These are phyloP conservation scores for Protomyces pachydermus DNA, from an alignment of 1,139 yeast species.

Conservation along the genomic window DNA sequence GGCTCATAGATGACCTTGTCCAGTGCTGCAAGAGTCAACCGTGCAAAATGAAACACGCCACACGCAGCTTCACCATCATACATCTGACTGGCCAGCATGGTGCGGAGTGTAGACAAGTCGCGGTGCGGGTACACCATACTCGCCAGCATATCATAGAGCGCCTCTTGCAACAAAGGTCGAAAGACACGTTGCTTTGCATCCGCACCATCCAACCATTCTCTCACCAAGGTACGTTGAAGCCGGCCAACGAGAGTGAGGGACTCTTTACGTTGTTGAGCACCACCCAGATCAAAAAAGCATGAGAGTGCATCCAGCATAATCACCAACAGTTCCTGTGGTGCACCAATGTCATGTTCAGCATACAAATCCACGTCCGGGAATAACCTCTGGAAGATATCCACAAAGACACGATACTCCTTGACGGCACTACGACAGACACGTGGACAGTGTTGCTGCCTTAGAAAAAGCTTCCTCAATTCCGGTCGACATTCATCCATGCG, in stretches of 20 bases:
- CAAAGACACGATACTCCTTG: neutral
- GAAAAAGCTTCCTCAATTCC: neutral
- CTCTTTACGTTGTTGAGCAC: neutral
- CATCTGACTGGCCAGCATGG: neutral
- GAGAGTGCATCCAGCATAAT: neutral
- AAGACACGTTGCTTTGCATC: neutral
- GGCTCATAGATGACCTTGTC: neutral
- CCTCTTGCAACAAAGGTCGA: neutral
- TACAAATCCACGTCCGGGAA: neutral
- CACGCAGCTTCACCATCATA: neutral
- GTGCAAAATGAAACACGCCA: neutral
- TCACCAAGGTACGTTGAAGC: neutral
- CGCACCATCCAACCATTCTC: neutral
- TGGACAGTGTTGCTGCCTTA: neutral
- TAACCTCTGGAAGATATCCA: neutral
- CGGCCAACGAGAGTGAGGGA: neutral
- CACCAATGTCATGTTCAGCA: neutral
- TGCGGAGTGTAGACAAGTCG: neutral
- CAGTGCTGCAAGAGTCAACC: neutral
- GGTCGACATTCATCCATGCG: neutral
- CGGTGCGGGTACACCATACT: neutral
- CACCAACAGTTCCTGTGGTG: neutral
- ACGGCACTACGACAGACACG: neutral
- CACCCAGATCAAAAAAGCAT: neutral
- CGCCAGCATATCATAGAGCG: neutral